phyloP scores from a whole-genome alignment of 1,284 basidiomycete species.

The Pseudozyma hubeiensis region DNA sequence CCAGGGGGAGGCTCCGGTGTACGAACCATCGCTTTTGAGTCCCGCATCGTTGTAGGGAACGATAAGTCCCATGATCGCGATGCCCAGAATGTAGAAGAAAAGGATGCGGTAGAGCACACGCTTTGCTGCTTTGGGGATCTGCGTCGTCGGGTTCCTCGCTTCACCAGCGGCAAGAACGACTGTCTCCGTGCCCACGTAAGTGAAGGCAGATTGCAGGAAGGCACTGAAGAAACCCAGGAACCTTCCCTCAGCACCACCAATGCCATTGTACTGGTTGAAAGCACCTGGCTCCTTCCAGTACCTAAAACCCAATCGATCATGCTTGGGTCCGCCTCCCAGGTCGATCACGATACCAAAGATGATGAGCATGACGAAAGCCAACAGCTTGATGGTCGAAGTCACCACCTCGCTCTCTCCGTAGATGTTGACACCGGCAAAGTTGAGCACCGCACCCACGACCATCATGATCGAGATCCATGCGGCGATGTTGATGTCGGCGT shows the following conservation, averaged over 20 bases:
- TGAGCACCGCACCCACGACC: conserved; percentile 51
- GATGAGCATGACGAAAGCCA: conserved; percentile 74
- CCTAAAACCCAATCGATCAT: conserved; percentile 54
- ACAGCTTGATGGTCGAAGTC: conserved; percentile 74
- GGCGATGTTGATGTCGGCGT: conserved; percentile 54
- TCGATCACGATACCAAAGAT: conserved; percentile 73
- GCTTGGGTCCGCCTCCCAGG: conserved; percentile 66
- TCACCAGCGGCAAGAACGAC: conserved; percentile 85
- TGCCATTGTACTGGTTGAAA: conserved; percentile 69
- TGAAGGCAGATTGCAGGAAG: conserved; percentile 77
- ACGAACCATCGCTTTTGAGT: conserved; percentile 34
- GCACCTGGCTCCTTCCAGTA: conserved; percentile 70
- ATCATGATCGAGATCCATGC: conserved; percentile 60
- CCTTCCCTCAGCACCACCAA: conserved; percentile 74
- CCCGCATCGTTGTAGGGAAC: conserved; percentile 53
- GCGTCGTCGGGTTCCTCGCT: conserved; percentile 69
- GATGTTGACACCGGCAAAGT: conserved; percentile 58
- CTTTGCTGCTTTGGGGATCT: conserved; percentile 60
- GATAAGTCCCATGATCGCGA: conserved; percentile 64
- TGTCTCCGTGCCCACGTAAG: conserved; percentile 83
- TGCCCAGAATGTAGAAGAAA: conserved; percentile 70
- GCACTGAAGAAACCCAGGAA: conserved; percentile 69
- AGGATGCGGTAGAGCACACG: conserved; percentile 69
- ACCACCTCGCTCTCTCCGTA: conserved; percentile 73
- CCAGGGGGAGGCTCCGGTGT: conserved; percentile 65